Evolutionary conservation across 2,329 filamentous ascomycete species (phyloP).

Genomic region (Boeremia lycopersici): DNA sequence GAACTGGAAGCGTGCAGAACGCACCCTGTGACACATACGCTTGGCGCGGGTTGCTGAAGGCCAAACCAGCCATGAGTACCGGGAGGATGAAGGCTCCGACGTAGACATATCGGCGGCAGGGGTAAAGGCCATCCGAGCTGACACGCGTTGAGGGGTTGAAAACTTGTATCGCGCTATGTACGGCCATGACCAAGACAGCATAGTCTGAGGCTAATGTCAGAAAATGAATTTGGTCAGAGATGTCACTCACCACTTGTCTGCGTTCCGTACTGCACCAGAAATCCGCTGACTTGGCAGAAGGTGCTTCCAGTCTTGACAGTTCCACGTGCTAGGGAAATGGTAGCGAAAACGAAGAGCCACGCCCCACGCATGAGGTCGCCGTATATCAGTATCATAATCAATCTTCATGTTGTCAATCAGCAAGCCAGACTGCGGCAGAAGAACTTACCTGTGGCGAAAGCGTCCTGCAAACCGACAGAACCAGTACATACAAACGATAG

Average conservation of each 20-base stretch:
- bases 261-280: conserved; percentile 69
- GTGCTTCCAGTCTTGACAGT: conserved; percentile 57
- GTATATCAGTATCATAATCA: conserved; percentile 75
- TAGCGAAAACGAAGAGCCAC: conserved; percentile 70
- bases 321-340: conserved; percentile 62
- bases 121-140: conserved; percentile 70
- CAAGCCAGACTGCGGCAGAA: background rate
- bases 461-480: conserved; percentile 74
- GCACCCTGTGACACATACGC: conserved; percentile 68
- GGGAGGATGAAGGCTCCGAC: conserved; percentile 64
- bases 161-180: conserved; percentile 76
- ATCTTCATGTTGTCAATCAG: conserved; percentile 51
- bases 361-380: conserved; percentile 73
- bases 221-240: background rate
- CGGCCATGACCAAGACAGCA: conserved; percentile 72
- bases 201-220: conserved; percentile 56
- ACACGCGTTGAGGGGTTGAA: conserved; percentile 58
- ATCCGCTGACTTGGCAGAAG: conserved; percentile 73
- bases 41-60: conserved; percentile 62
- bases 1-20: conserved; percentile 72
- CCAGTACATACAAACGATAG: conserved; percentile 61
- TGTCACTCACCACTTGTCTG: conserved; percentile 63
- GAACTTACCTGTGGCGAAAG: conserved; percentile 72
- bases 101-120: conserved; percentile 67
- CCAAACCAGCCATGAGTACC: conserved; percentile 63